These are phyloP conservation scores for Sclerotinia borealis DNA, from an alignment of 2,329 filamentous ascomycete species.

Conservation along the genomic window DNA sequence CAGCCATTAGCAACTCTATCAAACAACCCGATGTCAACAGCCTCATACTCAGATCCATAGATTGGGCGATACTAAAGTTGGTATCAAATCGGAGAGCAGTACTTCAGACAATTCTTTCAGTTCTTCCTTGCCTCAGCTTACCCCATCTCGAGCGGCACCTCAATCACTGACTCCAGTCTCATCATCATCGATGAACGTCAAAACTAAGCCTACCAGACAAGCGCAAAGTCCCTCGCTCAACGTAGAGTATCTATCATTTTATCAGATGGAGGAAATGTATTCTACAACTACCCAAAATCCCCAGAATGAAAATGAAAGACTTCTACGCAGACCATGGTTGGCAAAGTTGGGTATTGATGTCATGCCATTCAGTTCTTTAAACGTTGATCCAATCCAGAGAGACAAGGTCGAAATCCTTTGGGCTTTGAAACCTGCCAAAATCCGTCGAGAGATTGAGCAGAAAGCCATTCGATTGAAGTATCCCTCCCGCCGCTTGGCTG, in stretches of 20 bases:
- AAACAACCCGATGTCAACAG: background rate
- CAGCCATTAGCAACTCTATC: background rate
- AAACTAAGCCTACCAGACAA: background rate
- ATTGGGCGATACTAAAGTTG: background rate
- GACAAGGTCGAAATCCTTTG: background rate
- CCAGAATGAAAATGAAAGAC: background rate
- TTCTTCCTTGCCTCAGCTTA: background rate
- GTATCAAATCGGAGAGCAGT: background rate
- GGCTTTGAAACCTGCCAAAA: background rate
- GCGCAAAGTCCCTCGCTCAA: background rate
- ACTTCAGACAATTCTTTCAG: background rate
- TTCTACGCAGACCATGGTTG: background rate
- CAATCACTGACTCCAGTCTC: background rate
- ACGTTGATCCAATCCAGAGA: background rate
- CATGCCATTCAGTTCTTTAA: background rate
- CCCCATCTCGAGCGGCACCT: background rate
- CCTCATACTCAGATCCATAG: background rate
- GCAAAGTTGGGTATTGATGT: background rate
- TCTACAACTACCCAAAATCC: background rate
- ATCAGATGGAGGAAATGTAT: background rate
- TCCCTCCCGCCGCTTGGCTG: background rate
- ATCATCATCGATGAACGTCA: background rate
- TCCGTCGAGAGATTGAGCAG: background rate
- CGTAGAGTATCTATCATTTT: background rate
- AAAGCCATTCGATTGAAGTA: background rate